These are phyloP conservation scores for Diutina rugosa DNA, from an alignment of 1,139 yeast genomes.

Conservation along the genomic window DNA sequence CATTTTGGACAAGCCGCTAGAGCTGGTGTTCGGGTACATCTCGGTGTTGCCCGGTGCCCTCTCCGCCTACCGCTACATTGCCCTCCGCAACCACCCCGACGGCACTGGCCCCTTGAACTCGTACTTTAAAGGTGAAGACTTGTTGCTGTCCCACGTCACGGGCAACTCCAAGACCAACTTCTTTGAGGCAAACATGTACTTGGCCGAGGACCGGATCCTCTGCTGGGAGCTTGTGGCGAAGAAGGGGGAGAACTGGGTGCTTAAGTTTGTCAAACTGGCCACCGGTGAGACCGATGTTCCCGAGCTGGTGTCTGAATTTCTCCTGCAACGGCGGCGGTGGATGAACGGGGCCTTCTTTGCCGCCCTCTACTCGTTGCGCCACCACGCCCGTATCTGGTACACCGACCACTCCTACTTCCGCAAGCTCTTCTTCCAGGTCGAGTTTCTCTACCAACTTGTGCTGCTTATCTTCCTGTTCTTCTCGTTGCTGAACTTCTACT, in stretches of 20 bases:
- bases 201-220: slow-evolving; percentile 92
- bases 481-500: slow-evolving; percentile 78
- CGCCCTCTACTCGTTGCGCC: slow-evolving; percentile 75
- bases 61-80: slow-evolving; percentile 87
- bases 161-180: slow-evolving; percentile 42
- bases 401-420: slow-evolving; percentile 74
- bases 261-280: slow-evolving; percentile 86
- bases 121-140: slow-evolving; percentile 80
- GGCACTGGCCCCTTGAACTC: slow-evolving; percentile 89
- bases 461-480: slow-evolving; percentile 76
- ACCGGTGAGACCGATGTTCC: slow-evolving; percentile 98
- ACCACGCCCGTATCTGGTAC: slow-evolving; percentile 68
- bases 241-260: slow-evolving; percentile 75
- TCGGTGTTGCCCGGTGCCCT: slow-evolving; percentile 93
- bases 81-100: slow-evolving; percentile 70
- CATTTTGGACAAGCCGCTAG: slow-evolving; percentile 88
- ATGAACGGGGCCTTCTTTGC: slow-evolving; percentile 96
- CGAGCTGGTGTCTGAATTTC: slow-evolving; percentile 77
- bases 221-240: slow-evolving; percentile 97
- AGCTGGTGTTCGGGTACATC: slow-evolving; percentile 85
- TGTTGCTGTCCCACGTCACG: slow-evolving; percentile 20
- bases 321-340: slow-evolving; percentile 96
- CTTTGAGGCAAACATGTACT: slow-evolving; percentile 92
- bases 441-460: slow-evolving; percentile 70
- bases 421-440: slow-evolving; percentile 69